These are phyloP conservation scores for Acanthochlamys bracteata DNA, from an alignment of 106 monocot species.

Conservation along the genomic window DNA sequence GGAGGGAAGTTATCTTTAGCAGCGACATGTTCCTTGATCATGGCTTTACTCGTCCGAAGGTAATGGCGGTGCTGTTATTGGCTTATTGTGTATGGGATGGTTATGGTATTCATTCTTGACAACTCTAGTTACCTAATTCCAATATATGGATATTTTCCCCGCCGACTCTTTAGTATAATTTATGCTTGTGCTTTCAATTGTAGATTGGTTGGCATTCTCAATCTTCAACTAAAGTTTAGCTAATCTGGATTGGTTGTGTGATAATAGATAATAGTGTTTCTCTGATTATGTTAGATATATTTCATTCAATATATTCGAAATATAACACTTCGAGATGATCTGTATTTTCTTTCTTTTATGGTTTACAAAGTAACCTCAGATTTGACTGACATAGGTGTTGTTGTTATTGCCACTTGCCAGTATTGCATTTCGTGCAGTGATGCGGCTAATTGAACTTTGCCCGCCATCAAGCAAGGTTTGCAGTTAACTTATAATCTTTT, in stretches of 20 bases:
- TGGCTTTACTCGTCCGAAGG: constrained; percentile 99
- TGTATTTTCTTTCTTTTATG: neutral
- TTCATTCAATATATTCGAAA: no score
- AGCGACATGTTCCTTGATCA: constrained; percentile 68
- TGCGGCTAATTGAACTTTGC: constrained; percentile 73
- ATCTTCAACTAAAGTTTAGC: no score
- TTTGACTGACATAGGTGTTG: constrained; percentile 45
- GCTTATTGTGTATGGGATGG: neutral
- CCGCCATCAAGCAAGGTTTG: constrained; percentile 71
- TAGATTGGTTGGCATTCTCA: no score
- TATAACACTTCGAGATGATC: neutral
- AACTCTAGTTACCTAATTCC: no score
- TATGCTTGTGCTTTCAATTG: no score
- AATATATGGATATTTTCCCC: no score
- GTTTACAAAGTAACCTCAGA: neutral
- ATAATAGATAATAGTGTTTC: no score
- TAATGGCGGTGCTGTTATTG: constrained; percentile 12
- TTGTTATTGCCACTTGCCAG: constrained; percentile 75
- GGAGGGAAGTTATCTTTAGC: constrained; percentile 41
- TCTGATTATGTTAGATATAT: no score
- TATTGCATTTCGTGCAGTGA: constrained; percentile 74
- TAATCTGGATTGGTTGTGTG: no score
- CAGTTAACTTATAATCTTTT: constrained; percentile 2
- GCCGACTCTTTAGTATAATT: no score
- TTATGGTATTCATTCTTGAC: neutral